These are phyloP conservation scores for Aspergillus glaucus DNA, from an alignment of 2,329 filamentous ascomycete genomes.

Conservation along the genomic window DNA sequence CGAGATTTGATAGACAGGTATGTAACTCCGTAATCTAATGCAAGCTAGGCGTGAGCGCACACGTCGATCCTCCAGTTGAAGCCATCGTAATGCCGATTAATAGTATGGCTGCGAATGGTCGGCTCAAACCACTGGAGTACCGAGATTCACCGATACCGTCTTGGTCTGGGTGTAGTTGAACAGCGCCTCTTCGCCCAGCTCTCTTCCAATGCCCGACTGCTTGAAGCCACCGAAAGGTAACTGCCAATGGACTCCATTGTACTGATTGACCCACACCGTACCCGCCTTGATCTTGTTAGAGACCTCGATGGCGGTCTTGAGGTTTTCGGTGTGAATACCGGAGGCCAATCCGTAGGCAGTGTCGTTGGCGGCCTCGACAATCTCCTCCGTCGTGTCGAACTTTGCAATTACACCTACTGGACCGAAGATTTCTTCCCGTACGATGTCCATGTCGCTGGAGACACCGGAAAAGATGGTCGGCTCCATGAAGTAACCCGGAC, in stretches of 20 bases:
- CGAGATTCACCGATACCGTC: slow-evolving; percentile 17
- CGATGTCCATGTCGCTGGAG: slow-evolving; percentile 20
- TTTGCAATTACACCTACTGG: slow-evolving; percentile 28
- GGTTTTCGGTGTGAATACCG: slow-evolving; percentile 29
- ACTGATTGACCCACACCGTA: slow-evolving; percentile 31
- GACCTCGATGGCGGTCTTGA: slow-evolving; percentile 27
- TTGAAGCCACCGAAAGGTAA: slow-evolving; percentile 42
- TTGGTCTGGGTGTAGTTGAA: slow-evolving; percentile 37
- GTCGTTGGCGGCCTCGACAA: slow-evolving; percentile 27
- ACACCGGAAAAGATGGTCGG: slow-evolving; percentile 23
- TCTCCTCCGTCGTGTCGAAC: slow-evolving; percentile 28
- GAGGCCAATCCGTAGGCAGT: slow-evolving; percentile 31
- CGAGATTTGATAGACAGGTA: no score
- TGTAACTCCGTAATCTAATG: no score
- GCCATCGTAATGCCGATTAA: no score
- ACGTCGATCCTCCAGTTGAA: no score
- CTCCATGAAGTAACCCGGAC: slow-evolving; percentile 7
- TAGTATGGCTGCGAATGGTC: no score
- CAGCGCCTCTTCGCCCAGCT: slow-evolving; percentile 48
- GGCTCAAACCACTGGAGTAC: neutral
- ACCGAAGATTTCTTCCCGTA: slow-evolving; percentile 34
- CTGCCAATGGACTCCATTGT: slow-evolving; percentile 21
- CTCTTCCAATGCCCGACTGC: slow-evolving; percentile 48
- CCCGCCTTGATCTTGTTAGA: slow-evolving; percentile 28
- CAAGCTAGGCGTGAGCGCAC: no score